Evolutionary conservation across 106 monocot species (phyloP).

Genomic region (Posidonia australis): DNA sequence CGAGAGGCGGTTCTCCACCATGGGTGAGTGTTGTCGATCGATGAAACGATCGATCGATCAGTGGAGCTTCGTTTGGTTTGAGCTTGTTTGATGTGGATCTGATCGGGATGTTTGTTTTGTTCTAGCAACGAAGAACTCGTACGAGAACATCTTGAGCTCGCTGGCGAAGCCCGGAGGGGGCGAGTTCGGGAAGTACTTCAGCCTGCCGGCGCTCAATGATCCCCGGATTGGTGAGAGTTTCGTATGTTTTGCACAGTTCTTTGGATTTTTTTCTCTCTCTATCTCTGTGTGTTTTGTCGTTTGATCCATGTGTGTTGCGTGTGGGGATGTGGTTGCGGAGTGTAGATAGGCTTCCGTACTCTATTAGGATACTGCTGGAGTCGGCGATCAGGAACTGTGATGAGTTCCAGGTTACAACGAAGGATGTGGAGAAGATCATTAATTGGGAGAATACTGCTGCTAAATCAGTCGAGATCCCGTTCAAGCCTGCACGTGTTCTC

Average conservation of each 20-base stretch:
- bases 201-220: constrained; percentile 71
- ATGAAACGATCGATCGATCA: not conserved
- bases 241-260: constrained; percentile 42
- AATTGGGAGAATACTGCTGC: constrained; percentile 95
- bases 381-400: constrained; percentile 97
- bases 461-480: constrained; percentile 80
- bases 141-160: constrained; percentile 47
- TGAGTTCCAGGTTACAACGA: constrained; percentile 79
- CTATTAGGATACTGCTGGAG: constrained; percentile 82
- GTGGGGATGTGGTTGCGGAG: not conserved
- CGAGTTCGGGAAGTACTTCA: constrained; percentile 73
- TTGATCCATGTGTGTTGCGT: not conserved
- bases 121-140: constrained; percentile 46
- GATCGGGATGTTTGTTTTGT: not conserved
- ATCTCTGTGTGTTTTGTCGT: not conserved
- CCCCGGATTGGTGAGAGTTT: constrained; percentile 65
- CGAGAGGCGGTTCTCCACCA: constrained; percentile 53
- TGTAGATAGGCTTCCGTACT: constrained; percentile 89
- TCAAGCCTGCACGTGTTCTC: constrained; percentile 98
- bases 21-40: constrained; percentile 17
- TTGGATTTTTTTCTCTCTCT: not conserved
- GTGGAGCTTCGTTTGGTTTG: not conserved
- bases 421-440: constrained; percentile 95
- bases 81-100: not conserved
- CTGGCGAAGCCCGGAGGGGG: constrained; percentile 59